Evolutionary conservation across 371 early-diverging fungal species (phyloP).

Genomic region (Choanephora cucurbitarum): DNA sequence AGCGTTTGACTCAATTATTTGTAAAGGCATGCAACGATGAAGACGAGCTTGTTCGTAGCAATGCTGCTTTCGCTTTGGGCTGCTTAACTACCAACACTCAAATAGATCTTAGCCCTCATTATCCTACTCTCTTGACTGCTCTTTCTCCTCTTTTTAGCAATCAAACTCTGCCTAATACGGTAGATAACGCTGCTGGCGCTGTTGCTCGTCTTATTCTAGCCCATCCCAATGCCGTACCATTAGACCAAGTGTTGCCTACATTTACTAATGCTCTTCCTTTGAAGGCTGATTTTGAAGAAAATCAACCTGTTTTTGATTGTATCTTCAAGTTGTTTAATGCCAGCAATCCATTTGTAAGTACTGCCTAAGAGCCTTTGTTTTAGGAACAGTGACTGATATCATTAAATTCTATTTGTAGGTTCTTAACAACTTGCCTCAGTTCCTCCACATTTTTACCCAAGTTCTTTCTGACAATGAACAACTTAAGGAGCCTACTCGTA

Average conservation of each 20-base stretch:
- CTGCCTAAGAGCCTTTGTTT: no score
- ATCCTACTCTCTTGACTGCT: conserved; percentile 64
- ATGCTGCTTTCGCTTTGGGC: conserved; percentile 84
- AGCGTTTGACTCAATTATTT: conserved; percentile 62
- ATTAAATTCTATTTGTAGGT: no score
- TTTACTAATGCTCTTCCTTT: conserved; percentile 74
- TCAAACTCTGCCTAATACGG: conserved; percentile 61
- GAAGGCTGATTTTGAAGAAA: conserved; percentile 79
- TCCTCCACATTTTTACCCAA: conserved; percentile 48
- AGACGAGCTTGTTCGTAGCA: conserved; percentile 80
- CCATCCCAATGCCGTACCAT: conserved; percentile 70
- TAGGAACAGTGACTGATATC: no score
- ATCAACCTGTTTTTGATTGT: conserved; percentile 74
- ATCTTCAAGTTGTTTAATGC: conserved; percentile 37
- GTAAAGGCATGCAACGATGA: conserved; percentile 70
- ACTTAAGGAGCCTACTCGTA: conserved; percentile 51
- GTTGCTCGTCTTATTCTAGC: conserved; percentile 46
- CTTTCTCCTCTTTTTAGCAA: conserved; percentile 72
- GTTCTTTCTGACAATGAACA: conserved; percentile 57
- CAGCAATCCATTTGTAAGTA: conserved; percentile 44
- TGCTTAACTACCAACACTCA: conserved; percentile 67
- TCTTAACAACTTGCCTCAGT: conserved; percentile 28
- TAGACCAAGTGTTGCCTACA: conserved; percentile 76
- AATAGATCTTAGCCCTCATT: conserved; percentile 67
- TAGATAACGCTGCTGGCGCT: conserved; percentile 81